Conservation (phyloP, 306 rosid genomes). For the Cucumis cinereus region DNA sequence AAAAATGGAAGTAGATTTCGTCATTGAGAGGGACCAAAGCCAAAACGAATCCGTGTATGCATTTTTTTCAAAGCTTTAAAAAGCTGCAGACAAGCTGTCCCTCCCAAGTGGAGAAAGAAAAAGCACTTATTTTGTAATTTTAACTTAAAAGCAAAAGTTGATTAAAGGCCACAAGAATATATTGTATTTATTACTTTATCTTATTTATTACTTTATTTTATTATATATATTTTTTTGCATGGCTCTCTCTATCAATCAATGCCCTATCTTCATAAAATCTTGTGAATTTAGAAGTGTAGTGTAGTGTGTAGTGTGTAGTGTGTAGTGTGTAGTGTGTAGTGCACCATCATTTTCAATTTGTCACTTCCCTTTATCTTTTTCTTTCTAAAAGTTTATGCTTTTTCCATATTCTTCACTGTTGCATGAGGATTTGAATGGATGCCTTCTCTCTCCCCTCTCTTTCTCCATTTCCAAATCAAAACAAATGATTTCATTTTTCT, state of each 20-base stretch:
- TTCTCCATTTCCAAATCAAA: background rate
- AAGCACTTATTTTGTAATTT: conserved; percentile 10
- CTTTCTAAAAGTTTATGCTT: conserved; percentile 2
- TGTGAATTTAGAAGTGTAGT: no score
- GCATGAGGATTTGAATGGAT: background rate
- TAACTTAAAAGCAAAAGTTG: conserved; percentile 21
- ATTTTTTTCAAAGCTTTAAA: conserved; percentile 33
- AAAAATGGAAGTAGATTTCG: background rate
- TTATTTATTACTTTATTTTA: background rate
- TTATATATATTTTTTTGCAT: background rate
- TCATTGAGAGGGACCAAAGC: background rate
- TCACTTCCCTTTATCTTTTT: background rate
- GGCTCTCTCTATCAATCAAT: background rate
- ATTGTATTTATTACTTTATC: background rate
- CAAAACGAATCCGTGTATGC: conserved; percentile 1
- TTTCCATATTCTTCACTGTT: background rate
- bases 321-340: no score
- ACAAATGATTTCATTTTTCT: background rate
- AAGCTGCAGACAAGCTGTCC: conserved; percentile 28
- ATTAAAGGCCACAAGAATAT: conserved; percentile 18
- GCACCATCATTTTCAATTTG: conserved; percentile 6
- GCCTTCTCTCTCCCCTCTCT: background rate
- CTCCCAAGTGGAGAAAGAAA: conserved; percentile 23
- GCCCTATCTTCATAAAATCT: background rate
- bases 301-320: no score